Base-by-base conservation (phyloP, 495 filamentous ascomycete genomes). In the Chaetomium cochliodes region DNA sequence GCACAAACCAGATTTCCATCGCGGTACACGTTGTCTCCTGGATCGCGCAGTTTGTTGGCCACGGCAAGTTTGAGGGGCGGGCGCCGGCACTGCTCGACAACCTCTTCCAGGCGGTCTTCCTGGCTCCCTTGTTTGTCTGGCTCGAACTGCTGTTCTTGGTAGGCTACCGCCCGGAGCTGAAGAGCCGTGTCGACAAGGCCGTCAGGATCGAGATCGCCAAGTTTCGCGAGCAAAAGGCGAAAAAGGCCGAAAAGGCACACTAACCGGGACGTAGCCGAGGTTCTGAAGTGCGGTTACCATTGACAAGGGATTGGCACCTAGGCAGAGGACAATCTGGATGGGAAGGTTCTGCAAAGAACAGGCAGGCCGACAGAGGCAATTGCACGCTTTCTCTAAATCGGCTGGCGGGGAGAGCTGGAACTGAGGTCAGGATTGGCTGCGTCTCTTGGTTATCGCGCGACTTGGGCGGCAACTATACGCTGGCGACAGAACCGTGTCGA, bases 51-150 rank as follows among this genome's bases (percentile, higher is more conserved):
- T 96, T 98, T 74, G 65, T 97, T 47, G 94, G 94, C 49, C 94
- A 98, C 71, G 93, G 93, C 20, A 86, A 83, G 11, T 98, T 90
- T 70, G 94, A 98, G 77, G 86, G 90, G 26, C 82, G 93, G 47
- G 91, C 93, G 2, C 94, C 94, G 13, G 93, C 93, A 15, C 71
- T 96, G 64, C 76, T 97, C 66, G 93, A 97, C 76, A 98, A 97
- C 71, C 76, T 97, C 41, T 82, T 93, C 26, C 93, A 97, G 75
- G 92, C 94, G 26, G 72, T 97, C 60, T 88, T 98, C 64, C 82
- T 98, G n/a, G 94, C 94, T 0, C 94, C 94, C n/a, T 86, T 98
- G 67, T 98, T 98, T 71, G 92, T 98, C 37, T 98, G 93, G 90
- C 88, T 98, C 73, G 93, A 98, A 80, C 78, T 96, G 20, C 79